Evolutionary conservation across 805 yeast species (phyloP).

Genomic region (Scheffersomyces spartinae): DNA sequence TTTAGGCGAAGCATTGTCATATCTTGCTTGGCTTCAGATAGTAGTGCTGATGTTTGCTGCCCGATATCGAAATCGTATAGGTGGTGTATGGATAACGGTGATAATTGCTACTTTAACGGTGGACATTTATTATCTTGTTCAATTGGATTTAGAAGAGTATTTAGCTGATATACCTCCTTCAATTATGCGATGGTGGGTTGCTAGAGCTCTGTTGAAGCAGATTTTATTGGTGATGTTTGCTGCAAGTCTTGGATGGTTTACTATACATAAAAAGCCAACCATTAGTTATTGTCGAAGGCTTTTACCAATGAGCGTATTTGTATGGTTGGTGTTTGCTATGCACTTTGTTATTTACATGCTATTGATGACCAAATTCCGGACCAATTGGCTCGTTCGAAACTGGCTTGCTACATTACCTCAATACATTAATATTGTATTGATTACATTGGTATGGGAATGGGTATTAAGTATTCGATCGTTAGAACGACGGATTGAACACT

Average conservation of each 20-base stretch:
- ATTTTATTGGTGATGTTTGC: constrained; percentile 17
- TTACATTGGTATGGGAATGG: constrained; percentile 33
- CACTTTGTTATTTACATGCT: constrained; percentile 14
- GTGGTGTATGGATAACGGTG: constrained; percentile 6
- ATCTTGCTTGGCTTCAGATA: constrained; percentile 24
- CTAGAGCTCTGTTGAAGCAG: constrained; percentile 10
- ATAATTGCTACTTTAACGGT: constrained; percentile 8
- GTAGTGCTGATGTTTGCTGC: constrained; percentile 10
- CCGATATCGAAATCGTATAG: too few relatives aligned
- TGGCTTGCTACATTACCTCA: constrained; percentile 24
- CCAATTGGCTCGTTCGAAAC: constrained; percentile 21
- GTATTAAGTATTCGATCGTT: constrained; percentile 20
- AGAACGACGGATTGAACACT: constrained; percentile 24
- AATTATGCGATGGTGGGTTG: constrained; percentile 12
- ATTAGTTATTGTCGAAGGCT: constrained; percentile 20
- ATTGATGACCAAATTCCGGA: constrained; percentile 9
- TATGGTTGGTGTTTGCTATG: constrained; percentile 17
- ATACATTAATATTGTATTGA: constrained; percentile 19
- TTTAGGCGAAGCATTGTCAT: constrained; percentile 18
- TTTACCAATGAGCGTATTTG: constrained; percentile 21
- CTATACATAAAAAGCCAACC: constrained; percentile 15
- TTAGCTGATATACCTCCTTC: too few relatives aligned
- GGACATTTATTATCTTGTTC: constrained; percentile 7
- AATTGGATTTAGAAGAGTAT: too few relatives aligned
- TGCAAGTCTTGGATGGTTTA: constrained; percentile 14